phyloP scores from a whole-genome alignment of 2,329 filamentous ascomycete genomes.

The Mollisiaceae sp. region DNA sequence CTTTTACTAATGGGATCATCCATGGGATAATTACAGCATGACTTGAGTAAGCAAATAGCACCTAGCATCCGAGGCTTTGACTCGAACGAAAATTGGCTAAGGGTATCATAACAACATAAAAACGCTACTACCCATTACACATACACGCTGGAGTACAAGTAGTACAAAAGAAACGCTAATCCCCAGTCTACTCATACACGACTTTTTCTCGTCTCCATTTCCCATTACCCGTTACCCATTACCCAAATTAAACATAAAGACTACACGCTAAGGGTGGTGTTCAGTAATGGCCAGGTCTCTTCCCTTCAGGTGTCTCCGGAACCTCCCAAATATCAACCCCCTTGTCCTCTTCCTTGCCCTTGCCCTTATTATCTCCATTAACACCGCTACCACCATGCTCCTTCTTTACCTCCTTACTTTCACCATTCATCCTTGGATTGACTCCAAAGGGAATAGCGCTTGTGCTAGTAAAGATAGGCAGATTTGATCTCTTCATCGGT shows the following conservation, averaged over 20 bases:
- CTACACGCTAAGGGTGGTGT: background rate
- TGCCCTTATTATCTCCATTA: constrained; percentile 10
- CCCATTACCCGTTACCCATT: no score
- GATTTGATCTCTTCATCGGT: constrained; percentile 34
- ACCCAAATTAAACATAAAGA: no score
- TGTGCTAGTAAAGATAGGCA: constrained; percentile 42
- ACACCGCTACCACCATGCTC: background rate
- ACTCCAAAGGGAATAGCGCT: constrained; percentile 41
- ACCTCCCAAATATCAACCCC: constrained; percentile 42
- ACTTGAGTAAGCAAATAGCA: no score
- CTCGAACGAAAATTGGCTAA: background rate
- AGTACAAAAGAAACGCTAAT: background rate
- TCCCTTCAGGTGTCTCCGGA: constrained; percentile 43
- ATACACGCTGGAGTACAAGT: background rate
- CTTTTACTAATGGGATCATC: no score
- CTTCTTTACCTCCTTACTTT: background rate
- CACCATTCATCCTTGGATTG: constrained; percentile 9
- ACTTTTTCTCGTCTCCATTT: background rate
- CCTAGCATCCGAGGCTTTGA: background rate
- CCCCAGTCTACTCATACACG: background rate
- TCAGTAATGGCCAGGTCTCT: background rate
- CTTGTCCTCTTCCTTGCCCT: constrained; percentile 20
- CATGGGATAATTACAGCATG: no score
- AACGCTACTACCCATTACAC: background rate
- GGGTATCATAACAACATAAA: background rate